These are phyloP conservation scores for Martiniozyma abietophila DNA, from an alignment of 805 yeast species.

Conservation along the genomic window DNA sequence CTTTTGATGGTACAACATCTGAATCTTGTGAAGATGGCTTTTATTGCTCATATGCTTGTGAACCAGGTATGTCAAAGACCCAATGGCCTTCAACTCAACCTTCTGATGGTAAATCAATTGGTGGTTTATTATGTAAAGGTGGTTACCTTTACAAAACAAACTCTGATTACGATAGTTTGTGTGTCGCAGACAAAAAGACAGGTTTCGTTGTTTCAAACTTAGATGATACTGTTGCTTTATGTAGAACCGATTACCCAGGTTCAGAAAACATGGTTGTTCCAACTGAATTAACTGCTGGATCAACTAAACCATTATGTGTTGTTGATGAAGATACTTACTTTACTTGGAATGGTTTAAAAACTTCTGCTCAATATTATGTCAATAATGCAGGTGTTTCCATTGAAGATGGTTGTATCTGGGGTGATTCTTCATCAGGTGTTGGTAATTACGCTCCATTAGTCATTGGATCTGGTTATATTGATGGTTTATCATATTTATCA, in stretches of 20 bases:
- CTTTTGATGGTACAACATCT: slow-evolving; percentile 31
- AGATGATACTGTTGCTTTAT: slow-evolving; percentile 47
- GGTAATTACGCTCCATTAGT: slow-evolving; percentile 81
- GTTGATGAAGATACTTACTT: slow-evolving; percentile 53
- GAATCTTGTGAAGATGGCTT: slow-evolving; percentile 54
- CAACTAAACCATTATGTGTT: slow-evolving; percentile 42
- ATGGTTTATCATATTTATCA: slow-evolving; percentile 56
- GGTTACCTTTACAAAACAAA: slow-evolving; percentile 59
- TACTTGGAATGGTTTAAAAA: slow-evolving; percentile 51
- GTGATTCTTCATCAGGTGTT: slow-evolving; percentile 43
- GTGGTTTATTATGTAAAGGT: slow-evolving; percentile 53
- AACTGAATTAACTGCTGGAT: slow-evolving; percentile 50
- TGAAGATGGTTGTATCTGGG: slow-evolving; percentile 69
- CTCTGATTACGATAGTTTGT: slow-evolving; percentile 40
- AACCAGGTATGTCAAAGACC: slow-evolving; percentile 73
- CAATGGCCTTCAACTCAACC: slow-evolving; percentile 72
- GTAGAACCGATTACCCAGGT: slow-evolving; percentile 79
- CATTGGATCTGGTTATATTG: slow-evolving; percentile 62
- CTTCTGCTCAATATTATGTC: slow-evolving; percentile 68
- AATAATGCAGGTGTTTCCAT: slow-evolving; percentile 67
- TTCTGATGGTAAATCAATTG: slow-evolving; percentile 57
- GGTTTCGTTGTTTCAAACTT: slow-evolving; percentile 48
- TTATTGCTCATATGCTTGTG: slow-evolving; percentile 73
- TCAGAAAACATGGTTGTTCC: slow-evolving; percentile 75
- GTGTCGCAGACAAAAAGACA: slow-evolving; percentile 54